Base-by-base conservation (phyloP, 495 filamentous ascomycete genomes). In the Xylaria grammica region DNA sequence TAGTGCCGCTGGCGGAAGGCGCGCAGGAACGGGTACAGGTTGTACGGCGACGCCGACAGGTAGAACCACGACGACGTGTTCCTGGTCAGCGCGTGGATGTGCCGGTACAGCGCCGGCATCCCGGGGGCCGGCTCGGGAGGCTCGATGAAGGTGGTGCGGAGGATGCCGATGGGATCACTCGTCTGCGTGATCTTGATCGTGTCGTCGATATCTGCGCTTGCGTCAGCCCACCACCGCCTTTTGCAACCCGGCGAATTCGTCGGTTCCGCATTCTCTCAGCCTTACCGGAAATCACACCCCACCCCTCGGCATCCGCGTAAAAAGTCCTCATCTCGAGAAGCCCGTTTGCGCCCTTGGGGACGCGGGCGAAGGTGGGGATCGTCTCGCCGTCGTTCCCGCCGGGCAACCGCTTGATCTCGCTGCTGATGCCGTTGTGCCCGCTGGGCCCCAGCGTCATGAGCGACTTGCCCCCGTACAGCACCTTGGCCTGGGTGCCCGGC, bases 181-280 rank as follows among this genome's bases (percentile, higher is more conserved):
- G 95, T 96, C 72, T 90, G 84, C 0, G 94, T 96, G 55, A 92
- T 81, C 77, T 98, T 97, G 81, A 97, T 96, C 2, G 94, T 95
- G 75, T 98, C 94, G 75, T 98, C 94, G 71, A 98, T 89, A 70
- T 98, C 94, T 87, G 50, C 32, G 44, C 17, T n/a, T 3, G 20
- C 49, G 57, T 67, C 49, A 74, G 65, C 42, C 42, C 4, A 20
- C 59, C 34, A n/a, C n/a, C n/a, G n/a, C n/a, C n/a, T n/a, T n/a
- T n/a, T n/a, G n/a, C n/a, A n/a, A n/a, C n/a, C n/a, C n/a, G n/a
- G n/a, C n/a, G n/a, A n/a, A n/a, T n/a, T n/a, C n/a, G n/a, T n/a
- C n/a, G n/a, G n/a, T n/a, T n/a, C n/a, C n/a, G n/a, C n/a, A n/a
- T n/a, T n/a, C n/a, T n/a, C n/a, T n/a, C n/a, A n/a, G n/a, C n/a